Percentiles rank a stretch among this genome's conserved stretches.
phyloP scores from a whole-genome alignment of 2,329 filamentous ascomycete genomes.

The Macrophomina tecta region DNA sequence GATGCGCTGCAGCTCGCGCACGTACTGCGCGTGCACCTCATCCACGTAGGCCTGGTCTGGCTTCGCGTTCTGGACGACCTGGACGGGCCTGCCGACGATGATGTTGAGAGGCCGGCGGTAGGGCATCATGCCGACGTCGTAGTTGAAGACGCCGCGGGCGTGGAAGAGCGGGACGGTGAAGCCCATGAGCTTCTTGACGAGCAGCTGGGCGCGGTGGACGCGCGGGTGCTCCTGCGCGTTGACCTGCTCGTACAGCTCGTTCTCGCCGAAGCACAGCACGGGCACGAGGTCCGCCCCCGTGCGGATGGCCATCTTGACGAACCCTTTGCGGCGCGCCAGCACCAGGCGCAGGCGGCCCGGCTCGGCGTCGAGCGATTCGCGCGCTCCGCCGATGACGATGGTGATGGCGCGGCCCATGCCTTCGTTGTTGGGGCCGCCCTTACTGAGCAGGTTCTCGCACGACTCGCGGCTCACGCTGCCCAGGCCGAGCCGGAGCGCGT shows the following conservation, averaged over 20 bases:
- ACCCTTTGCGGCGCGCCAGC: slow-evolving; percentile 84
- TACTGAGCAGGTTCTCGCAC: slow-evolving; percentile 85
- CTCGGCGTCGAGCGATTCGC: slow-evolving; percentile 87
- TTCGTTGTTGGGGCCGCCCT: slow-evolving; percentile 75
- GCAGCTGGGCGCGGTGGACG: slow-evolving; percentile 81
- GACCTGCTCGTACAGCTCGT: slow-evolving; percentile 92
- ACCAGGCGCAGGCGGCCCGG: slow-evolving; percentile 80
- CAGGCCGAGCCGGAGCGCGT: slow-evolving; percentile 86
- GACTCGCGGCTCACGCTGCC: slow-evolving; percentile 89
- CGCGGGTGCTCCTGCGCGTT: slow-evolving; percentile 76
- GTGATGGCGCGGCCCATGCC: slow-evolving; percentile 96
- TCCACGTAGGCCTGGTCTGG: slow-evolving; percentile 80
- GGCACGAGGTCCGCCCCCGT: slow-evolving; percentile 94
- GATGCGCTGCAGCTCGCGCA: slow-evolving; percentile 73
- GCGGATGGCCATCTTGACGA: slow-evolving; percentile 89
- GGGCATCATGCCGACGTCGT: slow-evolving; percentile 95
- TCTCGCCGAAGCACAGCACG: slow-evolving; percentile 91
- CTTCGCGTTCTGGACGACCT: slow-evolving; percentile 66
- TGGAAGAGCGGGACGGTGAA: slow-evolving; percentile 93
- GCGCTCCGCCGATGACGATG: slow-evolving; percentile 90
- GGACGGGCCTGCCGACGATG: slow-evolving; percentile 83
- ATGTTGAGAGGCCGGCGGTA: slow-evolving; percentile 88
- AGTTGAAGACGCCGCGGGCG: slow-evolving; percentile 93
- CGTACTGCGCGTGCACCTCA: slow-evolving; percentile 78
- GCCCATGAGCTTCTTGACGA: slow-evolving; percentile 83